Evolutionary conservation across 495 filamentous ascomycete species (phyloP).

Genomic region (Lophiotrema nucula): DNA sequence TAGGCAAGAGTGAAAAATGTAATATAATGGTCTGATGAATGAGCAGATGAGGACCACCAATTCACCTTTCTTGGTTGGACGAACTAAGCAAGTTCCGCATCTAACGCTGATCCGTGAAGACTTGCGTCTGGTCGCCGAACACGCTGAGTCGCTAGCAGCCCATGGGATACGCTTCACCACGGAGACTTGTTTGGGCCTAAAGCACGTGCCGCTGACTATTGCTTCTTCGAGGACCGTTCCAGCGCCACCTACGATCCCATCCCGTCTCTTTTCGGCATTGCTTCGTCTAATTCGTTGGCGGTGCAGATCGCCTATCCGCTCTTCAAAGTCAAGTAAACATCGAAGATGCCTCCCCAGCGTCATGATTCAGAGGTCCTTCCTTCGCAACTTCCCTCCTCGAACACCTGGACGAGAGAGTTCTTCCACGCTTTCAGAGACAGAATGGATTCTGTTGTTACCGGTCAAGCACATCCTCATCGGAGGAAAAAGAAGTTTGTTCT

Average conservation of each 20-base stretch:
- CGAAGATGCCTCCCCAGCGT: background rate
- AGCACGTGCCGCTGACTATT: background rate
- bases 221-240: background rate
- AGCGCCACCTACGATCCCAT: background rate
- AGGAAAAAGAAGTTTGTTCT: conserved; percentile 58
- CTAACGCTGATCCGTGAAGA: too few relatives aligned
- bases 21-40: too few relatives aligned
- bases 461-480: conserved; percentile 17
- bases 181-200: too few relatives aligned
- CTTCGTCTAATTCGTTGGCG: background rate
- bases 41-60: too few relatives aligned
- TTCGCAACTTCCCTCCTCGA: background rate
- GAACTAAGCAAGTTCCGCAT: too few relatives aligned
- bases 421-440: conserved; percentile 6
- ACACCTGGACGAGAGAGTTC: background rate
- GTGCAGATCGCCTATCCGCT: background rate
- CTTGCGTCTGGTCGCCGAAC: too few relatives aligned
- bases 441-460: conserved; percentile 1
- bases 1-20: too few relatives aligned
- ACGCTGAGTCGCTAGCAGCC: too few relatives aligned
- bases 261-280: background rate
- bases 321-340: background rate
- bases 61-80: too few relatives aligned
- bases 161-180: too few relatives aligned
- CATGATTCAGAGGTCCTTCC: background rate